Conservation (phyloP, 768 basidiomycete species). For the Hygrocybe coccinea region DNA sequence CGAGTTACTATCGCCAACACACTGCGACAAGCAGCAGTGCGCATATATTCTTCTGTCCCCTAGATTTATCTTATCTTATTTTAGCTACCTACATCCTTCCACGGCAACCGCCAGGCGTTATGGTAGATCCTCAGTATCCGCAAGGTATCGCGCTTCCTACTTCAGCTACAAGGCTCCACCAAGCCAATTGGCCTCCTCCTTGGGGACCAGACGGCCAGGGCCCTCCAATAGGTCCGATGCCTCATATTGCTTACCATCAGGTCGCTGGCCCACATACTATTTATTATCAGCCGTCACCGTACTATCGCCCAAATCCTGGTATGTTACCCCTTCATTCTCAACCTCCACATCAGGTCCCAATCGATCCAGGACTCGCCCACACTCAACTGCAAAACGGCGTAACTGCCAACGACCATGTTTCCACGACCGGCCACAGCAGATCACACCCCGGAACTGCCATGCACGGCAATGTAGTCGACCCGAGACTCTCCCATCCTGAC, state of each 20-base stretch:
- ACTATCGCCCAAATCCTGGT: constrained; percentile 42
- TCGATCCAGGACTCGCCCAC: constrained; percentile 1
- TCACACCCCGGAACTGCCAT: not conserved
- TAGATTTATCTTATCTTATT: not conserved
- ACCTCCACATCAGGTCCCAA: constrained; percentile 20
- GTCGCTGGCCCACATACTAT: constrained; percentile 20
- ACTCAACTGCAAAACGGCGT: constrained; percentile 1
- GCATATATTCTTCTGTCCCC: constrained; percentile 14
- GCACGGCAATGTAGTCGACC: not conserved
- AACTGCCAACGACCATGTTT: not conserved
- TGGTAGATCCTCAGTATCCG: constrained; percentile 41
- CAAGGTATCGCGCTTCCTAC: constrained; percentile 45
- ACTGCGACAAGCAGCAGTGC: constrained; percentile 44
- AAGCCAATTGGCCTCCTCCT: constrained; percentile 39
- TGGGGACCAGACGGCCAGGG: constrained; percentile 33
- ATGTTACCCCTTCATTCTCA: constrained; percentile 13
- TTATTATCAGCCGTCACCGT: constrained; percentile 41
- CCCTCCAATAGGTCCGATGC: constrained; percentile 28
- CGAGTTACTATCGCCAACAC: constrained; percentile 65
- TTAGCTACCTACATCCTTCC: not conserved
- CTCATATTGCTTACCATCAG: constrained; percentile 29
- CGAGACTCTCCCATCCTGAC: not conserved
- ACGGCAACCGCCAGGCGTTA: not conserved
- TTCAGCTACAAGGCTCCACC: constrained; percentile 46
- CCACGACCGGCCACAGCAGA: not conserved